A percentile compares a stretch with the other conserved stretches of the same genome.
These are phyloP conservation scores for Trypanosoma melophagium DNA, from an alignment of 208 protist species.

Conservation along the genomic window DNA sequence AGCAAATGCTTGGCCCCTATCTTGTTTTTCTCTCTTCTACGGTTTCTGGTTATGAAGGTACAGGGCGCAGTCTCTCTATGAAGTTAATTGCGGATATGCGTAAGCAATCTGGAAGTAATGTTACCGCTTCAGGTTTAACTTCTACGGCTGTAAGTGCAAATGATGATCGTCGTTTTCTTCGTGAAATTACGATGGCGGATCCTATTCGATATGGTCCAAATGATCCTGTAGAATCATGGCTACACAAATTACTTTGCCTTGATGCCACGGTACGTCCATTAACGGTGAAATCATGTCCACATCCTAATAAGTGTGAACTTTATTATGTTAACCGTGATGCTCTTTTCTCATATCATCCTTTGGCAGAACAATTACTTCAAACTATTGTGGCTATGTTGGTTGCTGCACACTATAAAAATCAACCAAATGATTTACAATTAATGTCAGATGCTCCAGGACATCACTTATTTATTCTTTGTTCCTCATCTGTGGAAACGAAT, in stretches of 20 bases:
- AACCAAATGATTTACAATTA: slow-evolving; percentile 99
- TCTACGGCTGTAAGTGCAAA: neutral
- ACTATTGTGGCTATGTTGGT: slow-evolving; percentile 96
- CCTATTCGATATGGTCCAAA: slow-evolving; percentile 97
- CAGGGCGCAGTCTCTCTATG: slow-evolving; percentile 98
- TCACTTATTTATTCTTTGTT: slow-evolving; percentile 97
- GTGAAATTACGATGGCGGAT: slow-evolving; percentile 94
- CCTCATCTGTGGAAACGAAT: slow-evolving; percentile 43
- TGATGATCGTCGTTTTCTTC: slow-evolving; percentile 68
- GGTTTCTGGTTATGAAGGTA: slow-evolving; percentile 99
- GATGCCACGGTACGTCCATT: slow-evolving; percentile 84
- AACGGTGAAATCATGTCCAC: slow-evolving; percentile 67
- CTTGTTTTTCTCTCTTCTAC: slow-evolving; percentile 99
- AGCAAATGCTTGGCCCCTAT: slow-evolving; percentile 96
- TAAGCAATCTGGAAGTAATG: slow-evolving; percentile 40
- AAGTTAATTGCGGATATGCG: slow-evolving; percentile 99
- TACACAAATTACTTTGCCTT: slow-evolving; percentile 98
- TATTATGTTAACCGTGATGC: slow-evolving; percentile 98
- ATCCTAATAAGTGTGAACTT: slow-evolving; percentile 96
- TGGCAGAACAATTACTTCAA: slow-evolving; percentile 93
- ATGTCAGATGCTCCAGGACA: slow-evolving; percentile 99
- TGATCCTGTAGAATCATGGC: slow-evolving; percentile 97
- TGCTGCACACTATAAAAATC: slow-evolving; percentile 99
- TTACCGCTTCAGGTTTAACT: slow-evolving; percentile 2
- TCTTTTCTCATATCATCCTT: slow-evolving; percentile 98